Conservation (phyloP, 2,329 filamentous ascomycete genomes). For the Colletotrichum australisinense region DNA sequence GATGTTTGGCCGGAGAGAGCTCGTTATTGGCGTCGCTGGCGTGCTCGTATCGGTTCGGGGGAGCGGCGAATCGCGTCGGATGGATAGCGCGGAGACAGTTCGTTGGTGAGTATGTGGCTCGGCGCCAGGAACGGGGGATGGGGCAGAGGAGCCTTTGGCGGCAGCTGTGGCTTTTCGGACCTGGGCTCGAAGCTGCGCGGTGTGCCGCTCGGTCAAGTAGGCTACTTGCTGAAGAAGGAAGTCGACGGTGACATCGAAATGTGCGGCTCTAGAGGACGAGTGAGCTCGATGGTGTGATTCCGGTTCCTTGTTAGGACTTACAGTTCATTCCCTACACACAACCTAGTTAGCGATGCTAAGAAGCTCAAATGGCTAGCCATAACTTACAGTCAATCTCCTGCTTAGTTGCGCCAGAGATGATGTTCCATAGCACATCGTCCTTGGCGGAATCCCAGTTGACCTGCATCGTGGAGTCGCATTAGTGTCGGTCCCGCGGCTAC, state of each 20-base stretch:
- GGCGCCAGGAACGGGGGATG: slow-evolving; percentile 66
- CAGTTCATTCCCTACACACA: slow-evolving; percentile 76
- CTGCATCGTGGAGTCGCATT: slow-evolving; percentile 54
- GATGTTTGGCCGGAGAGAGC: slow-evolving; percentile 55
- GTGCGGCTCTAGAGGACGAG: slow-evolving; percentile 66
- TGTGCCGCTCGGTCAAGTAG: slow-evolving; percentile 91
- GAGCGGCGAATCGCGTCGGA: slow-evolving; percentile 68
- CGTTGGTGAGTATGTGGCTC: slow-evolving; percentile 54
- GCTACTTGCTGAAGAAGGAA: slow-evolving; percentile 94
- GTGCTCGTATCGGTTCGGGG: slow-evolving; percentile 58
- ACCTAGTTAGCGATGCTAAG: slow-evolving; percentile 3
- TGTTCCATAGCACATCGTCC: slow-evolving; percentile 89
- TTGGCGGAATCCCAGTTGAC: slow-evolving; percentile 90
- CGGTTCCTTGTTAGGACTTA: slow-evolving; percentile 54
- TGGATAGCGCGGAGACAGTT: slow-evolving; percentile 65
- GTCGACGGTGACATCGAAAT: slow-evolving; percentile 86
- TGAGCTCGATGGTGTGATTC: slow-evolving; percentile 30
- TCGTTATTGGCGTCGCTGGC: slow-evolving; percentile 56
- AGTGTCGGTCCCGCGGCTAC: slow-evolving; percentile 34
- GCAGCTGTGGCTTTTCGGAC: slow-evolving; percentile 79
- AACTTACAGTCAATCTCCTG: slow-evolving; percentile 86
- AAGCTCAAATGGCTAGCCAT: neutral
- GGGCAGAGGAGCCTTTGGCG: slow-evolving; percentile 65
- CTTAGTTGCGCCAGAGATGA: slow-evolving; percentile 84
- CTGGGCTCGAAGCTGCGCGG: slow-evolving; percentile 89